These are phyloP conservation scores for Sphaceloma murrayae DNA, from an alignment of 2,329 filamentous ascomycete species.

Conservation along the genomic window DNA sequence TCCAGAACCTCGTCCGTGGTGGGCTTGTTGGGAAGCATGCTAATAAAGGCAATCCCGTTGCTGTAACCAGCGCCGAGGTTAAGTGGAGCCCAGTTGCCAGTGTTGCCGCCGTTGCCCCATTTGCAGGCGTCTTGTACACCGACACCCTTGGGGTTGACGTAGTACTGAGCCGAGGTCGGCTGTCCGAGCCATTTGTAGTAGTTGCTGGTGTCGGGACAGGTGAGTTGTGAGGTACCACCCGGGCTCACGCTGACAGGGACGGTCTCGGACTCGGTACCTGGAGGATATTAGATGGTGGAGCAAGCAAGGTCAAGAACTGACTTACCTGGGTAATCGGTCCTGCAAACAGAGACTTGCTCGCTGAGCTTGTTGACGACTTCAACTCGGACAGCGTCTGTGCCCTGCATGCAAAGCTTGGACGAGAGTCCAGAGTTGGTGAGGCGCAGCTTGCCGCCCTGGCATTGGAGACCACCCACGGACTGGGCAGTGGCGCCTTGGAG, in stretches of 20 bases:
- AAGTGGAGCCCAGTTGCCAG: conserved; percentile 78
- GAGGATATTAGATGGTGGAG: not conserved
- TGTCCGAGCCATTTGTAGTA: conserved; percentile 73
- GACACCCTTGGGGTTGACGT: conserved; percentile 77
- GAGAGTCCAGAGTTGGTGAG: conserved; percentile 59
- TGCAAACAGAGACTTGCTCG: conserved; percentile 65
- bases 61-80: conserved; percentile 74
- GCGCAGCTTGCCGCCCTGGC: conserved; percentile 66
- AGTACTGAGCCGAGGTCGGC: conserved; percentile 86
- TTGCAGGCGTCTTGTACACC: conserved; percentile 58
- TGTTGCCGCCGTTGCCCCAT: conserved; percentile 56
- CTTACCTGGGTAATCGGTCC: conserved; percentile 86
- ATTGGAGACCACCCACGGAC: conserved; percentile 81
- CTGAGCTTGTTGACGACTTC: conserved; percentile 64
- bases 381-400: conserved; percentile 55
- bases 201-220: conserved; percentile 59
- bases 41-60: conserved; percentile 63
- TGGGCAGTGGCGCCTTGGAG: conserved; percentile 70
- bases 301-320: not conserved
- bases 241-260: conserved; percentile 59
- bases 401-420: conserved; percentile 64
- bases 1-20: conserved; percentile 61
- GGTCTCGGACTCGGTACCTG: conserved; percentile 71
- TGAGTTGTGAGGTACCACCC: conserved; percentile 53
- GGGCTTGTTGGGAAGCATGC: conserved; percentile 74